phyloP scores from a whole-genome alignment of 768 basidiomycete species.

The Agrocybe praecox region DNA sequence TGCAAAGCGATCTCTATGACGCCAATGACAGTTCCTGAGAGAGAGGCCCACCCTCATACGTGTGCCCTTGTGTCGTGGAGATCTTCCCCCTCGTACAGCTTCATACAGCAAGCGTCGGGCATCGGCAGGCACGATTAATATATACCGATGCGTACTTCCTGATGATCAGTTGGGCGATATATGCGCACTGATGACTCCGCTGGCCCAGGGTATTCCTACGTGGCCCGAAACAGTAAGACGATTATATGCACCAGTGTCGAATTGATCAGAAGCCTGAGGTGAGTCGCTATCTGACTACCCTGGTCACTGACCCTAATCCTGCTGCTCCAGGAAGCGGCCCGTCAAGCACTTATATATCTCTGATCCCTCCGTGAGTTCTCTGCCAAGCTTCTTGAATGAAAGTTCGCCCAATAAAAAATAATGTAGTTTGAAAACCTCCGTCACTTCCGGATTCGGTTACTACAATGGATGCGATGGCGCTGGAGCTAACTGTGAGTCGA shows the following conservation, averaged over 20 bases:
- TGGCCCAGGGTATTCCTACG: too few relatives aligned
- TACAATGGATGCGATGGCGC: slow-evolving; percentile 43
- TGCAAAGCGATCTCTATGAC: neutral
- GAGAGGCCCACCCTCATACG: neutral
- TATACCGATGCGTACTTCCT: too few relatives aligned
- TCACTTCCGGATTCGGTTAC: slow-evolving; percentile 42
- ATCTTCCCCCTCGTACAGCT: neutral
- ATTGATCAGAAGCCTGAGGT: too few relatives aligned
- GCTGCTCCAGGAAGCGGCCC: slow-evolving; percentile 16
- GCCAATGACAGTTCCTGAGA: neutral
- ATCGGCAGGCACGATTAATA: too few relatives aligned
- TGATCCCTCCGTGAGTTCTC: slow-evolving; percentile 40
- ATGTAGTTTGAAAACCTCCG: slow-evolving; percentile 31
- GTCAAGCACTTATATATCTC: slow-evolving; percentile 21
- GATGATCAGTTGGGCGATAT: too few relatives aligned
- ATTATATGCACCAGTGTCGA: too few relatives aligned
- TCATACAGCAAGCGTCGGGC: neutral
- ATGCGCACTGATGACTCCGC: too few relatives aligned
- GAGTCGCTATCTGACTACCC: slow-evolving; percentile 28
- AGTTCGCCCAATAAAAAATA: neutral
- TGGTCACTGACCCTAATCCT: slow-evolving; percentile 24
- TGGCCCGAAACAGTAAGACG: too few relatives aligned
- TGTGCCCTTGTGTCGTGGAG: neutral
- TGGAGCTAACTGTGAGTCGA: slow-evolving; percentile 39
- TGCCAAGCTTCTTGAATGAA: neutral